Base-by-base conservation (phyloP, 2,329 filamentous ascomycete genomes). In the Bretziella fagacearum region DNA sequence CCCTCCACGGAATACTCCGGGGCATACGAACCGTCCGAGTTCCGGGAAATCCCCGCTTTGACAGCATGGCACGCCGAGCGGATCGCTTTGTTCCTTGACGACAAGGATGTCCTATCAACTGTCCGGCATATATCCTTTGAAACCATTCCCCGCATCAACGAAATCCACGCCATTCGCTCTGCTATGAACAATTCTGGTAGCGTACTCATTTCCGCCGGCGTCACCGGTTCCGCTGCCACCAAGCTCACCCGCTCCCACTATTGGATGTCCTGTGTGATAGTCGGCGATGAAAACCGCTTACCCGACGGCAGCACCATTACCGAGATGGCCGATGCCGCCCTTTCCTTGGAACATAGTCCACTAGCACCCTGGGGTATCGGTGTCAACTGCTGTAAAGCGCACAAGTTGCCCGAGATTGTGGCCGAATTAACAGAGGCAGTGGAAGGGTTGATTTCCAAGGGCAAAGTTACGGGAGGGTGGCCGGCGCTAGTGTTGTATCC, bases 381-480 rank as follows among this genome's bases (percentile, higher is more conserved):
- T 1, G 69, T 82, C 55, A 82, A 82, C 59, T 82, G 78, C 58
- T 81, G 70, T 30, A 81, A 79, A 57, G 68, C 82, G 27, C 65
- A 69, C 43, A 77, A 80, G 57, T 63, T 84, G 25, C 67, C 70
- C 2, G 56, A 60, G 0, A 59, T 81, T 13, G 60, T 84, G 15
- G 60, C 58, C 15, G 63, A 69, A 42, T 79, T 73, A 44, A 73
- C 79, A 54, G 63, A 60, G 3, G 66, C 63, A 6, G 57, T 77
- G 13, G 49, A 52, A 7, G 52, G 49, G n/a, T 45, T 73, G 53
- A 48, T 66, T 1, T 44, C 55, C 3, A 53, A 57, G 3, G 61
- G 63, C 0, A 54, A 59, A 11, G 45, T 66, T 1, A 17, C 51
- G 0, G 55, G 56, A 4, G 35, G 25, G 11, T 68, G 65, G 62